Base-by-base conservation (phyloP, 2,329 filamentous ascomycete species). In the Clarireedia paspali region DNA sequence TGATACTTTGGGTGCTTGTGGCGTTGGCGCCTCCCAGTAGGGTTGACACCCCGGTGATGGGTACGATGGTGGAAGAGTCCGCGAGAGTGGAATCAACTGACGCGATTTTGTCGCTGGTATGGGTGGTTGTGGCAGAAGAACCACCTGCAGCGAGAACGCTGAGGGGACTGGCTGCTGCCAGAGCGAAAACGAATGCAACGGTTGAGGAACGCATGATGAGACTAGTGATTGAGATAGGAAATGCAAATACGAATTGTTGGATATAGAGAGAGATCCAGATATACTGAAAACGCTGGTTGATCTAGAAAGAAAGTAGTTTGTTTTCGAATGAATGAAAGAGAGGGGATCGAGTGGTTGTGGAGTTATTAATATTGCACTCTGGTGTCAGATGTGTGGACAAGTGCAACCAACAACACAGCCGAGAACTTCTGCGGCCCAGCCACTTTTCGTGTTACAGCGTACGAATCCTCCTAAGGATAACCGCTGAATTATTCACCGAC, bases 151-250 rank as follows among this genome's bases (percentile, higher is more conserved):
- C 46, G 17, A 55, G 53, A 36, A 44, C 53, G 47, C 44, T 30
- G 48, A 24, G 34, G 17, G 52, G 47, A 10, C 40, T 50, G 46
- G 46, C 30, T 47, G 49, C 40, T 10, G 52, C 52, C 52, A 55
- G 50, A n/a, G 46, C 34, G 27, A 50, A 15, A 26, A 46, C 53
- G 46, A 55, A 50, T 36, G 39, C 47, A 46, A 55, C 26, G 34
- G 53, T 55, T 20, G 53, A 55, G 14, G 53, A 55, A 55, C 53
- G 53, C 53, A 55, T 54, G 3, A 34, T 54, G 52, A 54, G 42
- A n/a, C 39, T 44, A n/a, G 12, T 24, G 39, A 39, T 50, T n/a
- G 20, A 20, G 48, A 15, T 17, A 36, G n/a, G 7, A 36, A 20
- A 44, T 20, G 45, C 23, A 42, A 24, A 17, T 49, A n/a, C 27